phyloP scores from a whole-genome alignment of 139 green algal genomes.

The Yamagishiella unicocca region DNA sequence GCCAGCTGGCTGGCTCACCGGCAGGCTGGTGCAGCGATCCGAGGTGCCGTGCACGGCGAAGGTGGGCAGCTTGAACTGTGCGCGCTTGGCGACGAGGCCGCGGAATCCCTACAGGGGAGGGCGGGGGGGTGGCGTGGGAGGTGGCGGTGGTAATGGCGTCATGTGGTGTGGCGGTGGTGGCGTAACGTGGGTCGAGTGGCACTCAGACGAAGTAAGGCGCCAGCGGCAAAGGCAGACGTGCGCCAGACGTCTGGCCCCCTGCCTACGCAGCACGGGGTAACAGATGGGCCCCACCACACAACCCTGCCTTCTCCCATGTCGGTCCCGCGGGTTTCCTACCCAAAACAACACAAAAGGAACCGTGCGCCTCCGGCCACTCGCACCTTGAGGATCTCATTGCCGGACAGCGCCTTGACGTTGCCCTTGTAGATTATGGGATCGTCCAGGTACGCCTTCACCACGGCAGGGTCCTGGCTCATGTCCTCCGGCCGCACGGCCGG shows the following conservation, averaged over 20 bases:
- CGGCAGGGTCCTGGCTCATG: conserved; percentile 67
- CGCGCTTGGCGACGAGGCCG: background rate
- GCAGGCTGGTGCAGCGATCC: conserved; percentile 52
- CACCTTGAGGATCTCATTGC: conserved; percentile 44
- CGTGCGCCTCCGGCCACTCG: no score
- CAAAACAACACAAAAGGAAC: no score
- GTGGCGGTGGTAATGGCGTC: no score
- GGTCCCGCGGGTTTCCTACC: no score
- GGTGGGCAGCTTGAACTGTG: conserved; percentile 49
- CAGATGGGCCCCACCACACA: no score
- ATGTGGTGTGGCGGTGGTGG: no score
- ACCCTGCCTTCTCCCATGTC: no score
- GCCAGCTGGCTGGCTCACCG: background rate
- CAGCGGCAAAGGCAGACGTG: no score
- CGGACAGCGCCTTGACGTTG: conserved; percentile 15
- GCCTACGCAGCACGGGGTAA: no score
- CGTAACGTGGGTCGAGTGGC: no score
- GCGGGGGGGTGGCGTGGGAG: background rate
- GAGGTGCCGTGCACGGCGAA: conserved; percentile 52
- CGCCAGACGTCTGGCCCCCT: no score
- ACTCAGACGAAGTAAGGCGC: no score
- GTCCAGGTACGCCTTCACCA: conserved; percentile 19
- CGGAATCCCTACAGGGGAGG: background rate
- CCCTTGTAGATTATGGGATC: conserved; percentile 41
- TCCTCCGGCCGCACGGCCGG: conserved; percentile 73